phyloP scores from a whole-genome alignment of 345 rosid species.

The Clausena lansium region DNA sequence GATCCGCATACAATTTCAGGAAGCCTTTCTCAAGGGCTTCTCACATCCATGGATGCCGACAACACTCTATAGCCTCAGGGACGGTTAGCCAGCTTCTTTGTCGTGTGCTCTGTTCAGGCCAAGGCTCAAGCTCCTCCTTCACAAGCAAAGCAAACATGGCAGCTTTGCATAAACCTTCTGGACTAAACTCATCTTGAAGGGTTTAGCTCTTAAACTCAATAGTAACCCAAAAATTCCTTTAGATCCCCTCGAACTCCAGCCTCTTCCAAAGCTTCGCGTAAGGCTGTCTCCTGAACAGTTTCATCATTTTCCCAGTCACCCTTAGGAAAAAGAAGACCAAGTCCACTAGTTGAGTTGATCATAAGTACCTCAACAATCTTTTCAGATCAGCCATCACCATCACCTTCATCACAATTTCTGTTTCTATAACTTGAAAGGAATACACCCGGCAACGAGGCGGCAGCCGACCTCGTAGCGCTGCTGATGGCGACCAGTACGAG shows the following conservation, averaged over 20 bases:
- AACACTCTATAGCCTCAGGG: conserved; percentile 36
- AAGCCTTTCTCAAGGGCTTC: conserved; percentile 39
- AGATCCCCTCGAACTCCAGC: conserved; percentile 55
- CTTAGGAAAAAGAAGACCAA: conserved; percentile 60
- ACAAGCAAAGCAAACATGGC: conserved; percentile 43
- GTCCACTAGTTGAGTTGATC: conserved; percentile 51
- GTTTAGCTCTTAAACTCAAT: conserved; percentile 46
- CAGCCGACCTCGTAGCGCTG: conserved; percentile 89
- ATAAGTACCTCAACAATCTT: conserved; percentile 40
- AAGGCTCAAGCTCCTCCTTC: conserved; percentile 43
- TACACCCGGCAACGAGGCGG: conserved; percentile 91
- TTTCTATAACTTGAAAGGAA: conserved; percentile 42
- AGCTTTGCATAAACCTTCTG: conserved; percentile 49
- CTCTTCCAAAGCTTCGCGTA: conserved; percentile 56
- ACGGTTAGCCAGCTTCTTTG: conserved; percentile 43
- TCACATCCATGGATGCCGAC: conserved; percentile 48
- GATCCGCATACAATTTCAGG: conserved; percentile 29
- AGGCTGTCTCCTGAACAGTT: conserved; percentile 58
- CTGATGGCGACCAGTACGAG: conserved; percentile 98
- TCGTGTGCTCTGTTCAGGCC: conserved; percentile 51
- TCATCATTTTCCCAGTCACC: conserved; percentile 69
- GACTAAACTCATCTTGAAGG: conserved; percentile 33
- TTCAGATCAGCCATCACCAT: conserved; percentile 20
- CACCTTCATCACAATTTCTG: not conserved
- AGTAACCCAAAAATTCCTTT: conserved; percentile 39